Base-by-base conservation (phyloP, 441 rosid genomes). In the Isatis lusitanica region DNA sequence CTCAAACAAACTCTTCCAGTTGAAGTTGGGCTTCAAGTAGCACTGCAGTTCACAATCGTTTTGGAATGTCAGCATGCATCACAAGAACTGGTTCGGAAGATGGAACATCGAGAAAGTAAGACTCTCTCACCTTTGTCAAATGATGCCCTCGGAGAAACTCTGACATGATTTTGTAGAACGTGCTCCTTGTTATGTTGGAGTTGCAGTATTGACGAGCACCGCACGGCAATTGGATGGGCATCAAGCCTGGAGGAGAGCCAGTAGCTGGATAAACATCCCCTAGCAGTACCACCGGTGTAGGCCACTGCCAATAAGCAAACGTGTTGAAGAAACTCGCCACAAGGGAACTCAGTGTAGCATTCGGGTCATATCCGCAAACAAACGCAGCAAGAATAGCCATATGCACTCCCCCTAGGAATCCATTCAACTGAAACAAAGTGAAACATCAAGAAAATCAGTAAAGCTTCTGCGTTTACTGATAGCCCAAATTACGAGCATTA, bases 361-460 rank as follows among this genome's bases (percentile, higher is more conserved):
- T 61, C 2, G 85, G 83, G 52, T 79, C n/a, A 62, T 65, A 69
- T 76, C 84, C 83, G 68, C 88, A 89, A 26, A 85, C 81, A 71
- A 76, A 80, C 30, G 86, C 86, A 33, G 84, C 79, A 60, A 85
- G 88, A 73, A 84, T 59, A 40, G 88, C 90, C 82, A 87, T 46
- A 78, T 87, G 88, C 40, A 87, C 75, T 46, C 94, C 91, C 61
- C 91, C 88, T 4, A 85, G 72, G 74, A 87, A 85, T 44, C 90
- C 94, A 81, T 84, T 79, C 72, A 84, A 70, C 88, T 87, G 80
- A 75, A 76, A 64, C 31, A 24, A 63, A 13, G 4, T 0, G 16
- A 17, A 4, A 4, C 56, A 15, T 17, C 18, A 43, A 26, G 47
- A 7, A 24, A 72, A 57, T 28, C 46, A 31, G 17, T 18, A n/a